phyloP scores from a whole-genome alignment of 257 asterid species.

The Perilla frutescens region DNA sequence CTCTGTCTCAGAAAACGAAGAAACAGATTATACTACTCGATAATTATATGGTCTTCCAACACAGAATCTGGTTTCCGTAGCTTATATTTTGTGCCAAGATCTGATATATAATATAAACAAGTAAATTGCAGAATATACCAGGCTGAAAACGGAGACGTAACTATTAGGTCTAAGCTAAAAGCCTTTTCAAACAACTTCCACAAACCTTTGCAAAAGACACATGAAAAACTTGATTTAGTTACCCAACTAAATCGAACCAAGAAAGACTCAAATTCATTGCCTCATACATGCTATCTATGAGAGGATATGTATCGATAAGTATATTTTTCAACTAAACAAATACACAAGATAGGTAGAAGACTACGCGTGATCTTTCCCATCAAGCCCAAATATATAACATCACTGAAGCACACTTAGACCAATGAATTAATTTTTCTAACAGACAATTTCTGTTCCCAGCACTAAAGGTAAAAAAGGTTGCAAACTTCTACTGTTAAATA shows the following conservation, averaged over 20 bases:
- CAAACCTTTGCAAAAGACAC: conserved; percentile 1
- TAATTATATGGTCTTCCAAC: background rate
- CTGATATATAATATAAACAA: background rate
- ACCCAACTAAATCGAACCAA: background rate
- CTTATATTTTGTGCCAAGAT: background rate
- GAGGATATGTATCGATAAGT: background rate
- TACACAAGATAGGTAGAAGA: background rate
- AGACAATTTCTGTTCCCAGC: conserved; percentile 1
- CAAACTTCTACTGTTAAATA: background rate
- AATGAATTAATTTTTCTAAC: background rate
- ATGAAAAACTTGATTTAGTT: background rate
- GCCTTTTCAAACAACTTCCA: background rate
- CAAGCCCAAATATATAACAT: background rate
- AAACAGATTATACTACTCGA: background rate
- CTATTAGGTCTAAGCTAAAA: conserved; percentile 6
- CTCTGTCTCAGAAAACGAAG: too few relatives aligned
- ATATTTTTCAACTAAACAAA: background rate
- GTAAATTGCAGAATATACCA: background rate
- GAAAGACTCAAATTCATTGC: conserved; percentile 4
- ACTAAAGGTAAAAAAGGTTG: background rate
- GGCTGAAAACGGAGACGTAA: background rate
- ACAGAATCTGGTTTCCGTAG: background rate
- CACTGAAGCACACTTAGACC: background rate
- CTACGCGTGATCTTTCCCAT: background rate
- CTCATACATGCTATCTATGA: background rate